Evolutionary conservation across 805 yeast genomes (phyloP), one percentile per base, ranked within the genome.

Genomic region (Candida caryicola): DNA sequence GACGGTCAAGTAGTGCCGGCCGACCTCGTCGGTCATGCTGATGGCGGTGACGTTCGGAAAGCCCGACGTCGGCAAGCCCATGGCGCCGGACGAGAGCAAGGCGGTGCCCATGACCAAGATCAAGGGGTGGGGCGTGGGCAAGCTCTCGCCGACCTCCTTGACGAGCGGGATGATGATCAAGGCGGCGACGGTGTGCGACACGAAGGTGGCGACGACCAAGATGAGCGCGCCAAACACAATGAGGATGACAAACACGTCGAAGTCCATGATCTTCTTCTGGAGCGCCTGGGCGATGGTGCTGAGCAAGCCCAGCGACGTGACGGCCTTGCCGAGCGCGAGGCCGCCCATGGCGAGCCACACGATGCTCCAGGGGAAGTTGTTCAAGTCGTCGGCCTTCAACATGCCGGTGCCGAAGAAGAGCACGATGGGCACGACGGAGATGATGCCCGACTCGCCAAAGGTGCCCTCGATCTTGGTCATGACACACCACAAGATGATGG

Each of bases 1-100:
- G 12, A 90, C 98, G 0, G 89, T 83, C 51, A 93, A 66, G 55
- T 93, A 93, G 14, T 95, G 88, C 39, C 83, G 82, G 7, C 98
- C 98, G 29, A 90, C 75, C 52, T 87, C 96, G 59, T 93, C 95
- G 4, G 90, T 81, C 79, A 89, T 79, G 41, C 97, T 89, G 45
- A 93, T 88, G 0, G 98, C 99, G 0, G 98, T 89, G 25, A 93
- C 96, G 53, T 93, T 93, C 4, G 99, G 99, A 71, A 93, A 91
- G 0, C 99, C 98, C 2, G 95, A 85, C 0, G 98, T 93, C 19
- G 99, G 98, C 37, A 93, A 68, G 1, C 96, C 98, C 98, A 93
- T 93, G 2, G 98, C 99, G 26, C 85, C 82, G 0, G 98, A 91
- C 53, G 97, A 87, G 45, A 93, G 67, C 45, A 78, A 60, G 2